These are phyloP conservation scores for Zasmidium cellare DNA, from an alignment of 2,329 filamentous ascomycete species.

Conservation along the genomic window DNA sequence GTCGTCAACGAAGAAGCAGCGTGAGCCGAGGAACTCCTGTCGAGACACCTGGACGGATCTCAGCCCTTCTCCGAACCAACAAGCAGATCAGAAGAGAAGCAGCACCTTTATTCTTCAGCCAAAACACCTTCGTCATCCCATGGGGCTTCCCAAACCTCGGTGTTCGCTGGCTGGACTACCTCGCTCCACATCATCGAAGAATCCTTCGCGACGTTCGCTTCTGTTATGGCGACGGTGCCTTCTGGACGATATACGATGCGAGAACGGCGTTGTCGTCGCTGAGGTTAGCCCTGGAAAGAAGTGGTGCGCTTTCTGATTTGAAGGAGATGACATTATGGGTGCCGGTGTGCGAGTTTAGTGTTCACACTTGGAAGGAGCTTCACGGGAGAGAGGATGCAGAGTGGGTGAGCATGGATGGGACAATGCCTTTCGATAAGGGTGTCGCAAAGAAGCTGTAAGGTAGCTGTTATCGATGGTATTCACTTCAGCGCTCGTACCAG, in stretches of 20 bases:
- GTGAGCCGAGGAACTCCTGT: constrained; percentile 2
- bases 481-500: no score
- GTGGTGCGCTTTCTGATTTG: constrained; percentile 10
- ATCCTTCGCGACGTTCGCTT: constrained; percentile 19
- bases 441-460: neutral
- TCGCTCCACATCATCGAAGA: constrained; percentile 9
- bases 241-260: constrained; percentile 18
- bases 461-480: neutral
- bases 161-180: constrained; percentile 16
- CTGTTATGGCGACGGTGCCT: constrained; percentile 22
- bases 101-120: constrained; percentile 12
- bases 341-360: constrained; percentile 20
- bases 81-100: constrained; percentile 17
- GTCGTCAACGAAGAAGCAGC: constrained; percentile 8
- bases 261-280: constrained; percentile 10
- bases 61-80: constrained; percentile 14
- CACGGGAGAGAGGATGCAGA: constrained; percentile 12
- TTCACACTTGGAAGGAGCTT: constrained; percentile 18
- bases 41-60: constrained; percentile 4
- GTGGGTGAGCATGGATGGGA: constrained; percentile 17
- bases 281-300: constrained; percentile 6
- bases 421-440: constrained; percentile 6
- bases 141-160: constrained; percentile 19
- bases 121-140: constrained; percentile 16
- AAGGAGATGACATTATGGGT: constrained; percentile 15